These are phyloP conservation scores for Leonotis leonurus DNA, from an alignment of 257 asterid species.

Conservation along the genomic window DNA sequence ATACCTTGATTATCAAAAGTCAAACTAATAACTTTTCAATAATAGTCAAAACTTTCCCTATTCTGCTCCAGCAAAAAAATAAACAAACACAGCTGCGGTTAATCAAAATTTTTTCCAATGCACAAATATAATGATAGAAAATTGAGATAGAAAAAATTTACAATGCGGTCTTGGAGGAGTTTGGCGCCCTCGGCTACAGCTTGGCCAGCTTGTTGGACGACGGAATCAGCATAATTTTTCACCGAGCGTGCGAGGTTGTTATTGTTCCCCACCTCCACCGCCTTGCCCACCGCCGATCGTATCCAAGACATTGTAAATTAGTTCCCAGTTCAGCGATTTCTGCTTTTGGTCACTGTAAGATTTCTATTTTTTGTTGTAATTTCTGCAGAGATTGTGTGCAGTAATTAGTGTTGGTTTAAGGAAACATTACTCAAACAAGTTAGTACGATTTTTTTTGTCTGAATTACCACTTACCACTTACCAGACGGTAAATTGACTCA, in stretches of 20 bases:
- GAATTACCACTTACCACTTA: no score
- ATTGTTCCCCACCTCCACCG: conserved; percentile 94
- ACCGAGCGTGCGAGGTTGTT: conserved; percentile 88
- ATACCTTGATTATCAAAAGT: neutral
- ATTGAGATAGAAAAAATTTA: conserved; percentile 21
- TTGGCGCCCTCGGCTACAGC: conserved; percentile 95
- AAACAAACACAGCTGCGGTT: neutral
- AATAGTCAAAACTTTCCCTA: conserved; percentile 3
- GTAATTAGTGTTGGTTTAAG: no score
- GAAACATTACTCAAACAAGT: no score
- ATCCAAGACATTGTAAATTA: conserved; percentile 70
- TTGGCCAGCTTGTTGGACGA: conserved; percentile 96
- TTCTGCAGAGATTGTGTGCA: neutral
- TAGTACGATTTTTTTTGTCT: neutral
- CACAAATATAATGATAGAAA: neutral
- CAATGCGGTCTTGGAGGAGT: conserved; percentile 83
- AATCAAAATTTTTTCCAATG: neutral
- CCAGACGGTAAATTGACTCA: conserved; percentile 5
- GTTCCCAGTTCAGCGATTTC: neutral
- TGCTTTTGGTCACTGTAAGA: neutral
- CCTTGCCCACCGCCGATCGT: conserved; percentile 90
- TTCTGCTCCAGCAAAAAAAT: neutral
- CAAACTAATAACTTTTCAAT: neutral
- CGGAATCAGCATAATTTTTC: conserved; percentile 79
- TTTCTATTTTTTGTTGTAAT: neutral